Base-by-base conservation (phyloP, 305 asterid species). In the Fraxinus xanthoxyloides region DNA sequence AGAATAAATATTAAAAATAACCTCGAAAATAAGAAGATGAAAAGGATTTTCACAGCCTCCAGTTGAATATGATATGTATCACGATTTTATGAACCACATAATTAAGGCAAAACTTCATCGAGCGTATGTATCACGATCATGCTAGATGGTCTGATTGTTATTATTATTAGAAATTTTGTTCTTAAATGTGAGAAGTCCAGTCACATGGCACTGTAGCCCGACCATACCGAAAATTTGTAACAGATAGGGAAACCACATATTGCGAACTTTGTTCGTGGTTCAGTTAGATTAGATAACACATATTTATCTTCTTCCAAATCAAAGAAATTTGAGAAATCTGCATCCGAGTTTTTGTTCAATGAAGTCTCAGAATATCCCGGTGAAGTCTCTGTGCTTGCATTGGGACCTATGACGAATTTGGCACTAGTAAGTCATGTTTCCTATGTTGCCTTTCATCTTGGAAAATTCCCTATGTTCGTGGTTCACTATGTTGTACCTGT, bases 321-420 rank as follows among this genome's bases (percentile, higher is more conserved):
- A 63, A 86, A 81, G 80, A 94, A 92, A 90, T 86, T 86, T 13
- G 92, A 91, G 63, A 93, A 90, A 87, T 87, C 91, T 76, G 98
- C 98, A 31, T 85, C 97, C 7, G 94, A 94, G 77, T 94, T 94
- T 87, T 83, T 96, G 84, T 98, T 96, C 0, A 92, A 93, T 43
- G 89, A 89, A 86, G 95, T 92, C 72, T 89, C 92, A 46, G 90
- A 96, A 82, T 92, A 81, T 85, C 98, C 99, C 75, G 94, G 97
- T 67, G 99, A 96, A 92, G 93, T 94, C 82, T 90, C 98, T 79
- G 85, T 96, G 82, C 99, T 96, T 85, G 99, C 99, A 72, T 86
- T 96, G 78, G 99, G 99, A 75, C 99, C 99, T 85, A 86, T 94
- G 19, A 96, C 99, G 36, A 88, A 90, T 84, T 82, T 90, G 9